A percentile compares a stretch with the other conserved stretches of the same genome.
phyloP scores from a whole-genome alignment of 169 alveolate species.

The Eimeria tenella region DNA sequence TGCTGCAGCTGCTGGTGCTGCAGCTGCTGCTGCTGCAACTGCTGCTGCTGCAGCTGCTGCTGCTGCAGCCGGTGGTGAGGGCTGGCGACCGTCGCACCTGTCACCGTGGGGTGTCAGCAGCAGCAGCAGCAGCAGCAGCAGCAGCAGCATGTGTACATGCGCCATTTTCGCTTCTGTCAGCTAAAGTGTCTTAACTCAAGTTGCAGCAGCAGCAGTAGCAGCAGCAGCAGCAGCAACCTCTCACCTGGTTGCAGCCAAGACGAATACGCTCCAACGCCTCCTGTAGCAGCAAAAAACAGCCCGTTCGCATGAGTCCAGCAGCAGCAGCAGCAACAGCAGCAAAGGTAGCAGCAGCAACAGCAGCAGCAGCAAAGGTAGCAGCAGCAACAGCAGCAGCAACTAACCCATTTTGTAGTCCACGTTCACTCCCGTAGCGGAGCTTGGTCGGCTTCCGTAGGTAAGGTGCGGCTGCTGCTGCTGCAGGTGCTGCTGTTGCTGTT shows the following conservation, averaged over 20 bases:
- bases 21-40: background rate
- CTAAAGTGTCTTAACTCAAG: background rate
- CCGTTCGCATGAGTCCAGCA: background rate
- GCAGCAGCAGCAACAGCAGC: background rate
- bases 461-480: too few species aligned
- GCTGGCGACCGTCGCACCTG: too few species aligned
- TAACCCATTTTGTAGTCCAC: background rate
- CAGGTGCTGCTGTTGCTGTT: too few species aligned
- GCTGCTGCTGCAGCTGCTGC: background rate
- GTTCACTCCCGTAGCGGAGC: background rate
- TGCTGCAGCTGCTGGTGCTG: background rate
- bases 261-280: background rate
- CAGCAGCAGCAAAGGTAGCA: background rate
- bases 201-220: background rate
- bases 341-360: background rate
- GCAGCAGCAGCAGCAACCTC: background rate
- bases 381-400: background rate
- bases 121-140: too few species aligned
- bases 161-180: too few species aligned
- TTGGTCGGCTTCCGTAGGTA: background rate
- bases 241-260: background rate
- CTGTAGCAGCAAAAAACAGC: background rate
- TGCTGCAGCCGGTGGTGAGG: too few species aligned
- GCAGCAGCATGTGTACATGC: too few species aligned
- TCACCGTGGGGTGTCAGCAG: too few species aligned